A percentile compares a stretch with the other conserved stretches of the same genome.
phyloP scores from a whole-genome alignment of 169 alveolate genomes.

The Perkinsus olseni region DNA sequence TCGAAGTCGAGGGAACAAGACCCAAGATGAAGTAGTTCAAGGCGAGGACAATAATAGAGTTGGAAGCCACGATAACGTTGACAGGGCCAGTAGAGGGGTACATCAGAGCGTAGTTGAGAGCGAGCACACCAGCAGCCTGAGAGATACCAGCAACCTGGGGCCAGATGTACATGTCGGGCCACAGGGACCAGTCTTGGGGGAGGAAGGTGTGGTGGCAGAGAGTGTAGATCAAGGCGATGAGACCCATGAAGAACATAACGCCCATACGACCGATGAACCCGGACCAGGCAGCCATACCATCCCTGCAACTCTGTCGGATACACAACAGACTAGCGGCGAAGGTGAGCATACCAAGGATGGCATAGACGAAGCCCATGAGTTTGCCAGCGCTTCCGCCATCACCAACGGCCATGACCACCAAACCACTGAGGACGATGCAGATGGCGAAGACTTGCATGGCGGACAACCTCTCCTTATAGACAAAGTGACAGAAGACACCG shows the following conservation, averaged over 20 bases:
- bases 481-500: neutral
- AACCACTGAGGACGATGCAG: neutral
- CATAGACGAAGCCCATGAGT: neutral
- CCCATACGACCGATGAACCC: slow-evolving; percentile 1
- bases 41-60: neutral
- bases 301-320: neutral
- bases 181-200: neutral
- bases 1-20: neutral
- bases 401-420: neutral
- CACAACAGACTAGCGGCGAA: neutral
- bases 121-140: neutral
- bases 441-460: neutral
- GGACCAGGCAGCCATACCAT: neutral
- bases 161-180: neutral
- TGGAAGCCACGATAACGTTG: neutral
- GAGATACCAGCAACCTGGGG: slow-evolving; percentile 2
- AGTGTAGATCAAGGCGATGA: neutral
- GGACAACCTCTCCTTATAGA: neutral
- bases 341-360: neutral
- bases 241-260: neutral
- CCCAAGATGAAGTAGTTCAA: neutral
- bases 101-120: neutral
- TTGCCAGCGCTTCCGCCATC: neutral
- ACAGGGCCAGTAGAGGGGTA: neutral
- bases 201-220: neutral